Conservation (phyloP, 192 early-diverging fungal genomes). For the Chytriomyces sp. region DNA sequence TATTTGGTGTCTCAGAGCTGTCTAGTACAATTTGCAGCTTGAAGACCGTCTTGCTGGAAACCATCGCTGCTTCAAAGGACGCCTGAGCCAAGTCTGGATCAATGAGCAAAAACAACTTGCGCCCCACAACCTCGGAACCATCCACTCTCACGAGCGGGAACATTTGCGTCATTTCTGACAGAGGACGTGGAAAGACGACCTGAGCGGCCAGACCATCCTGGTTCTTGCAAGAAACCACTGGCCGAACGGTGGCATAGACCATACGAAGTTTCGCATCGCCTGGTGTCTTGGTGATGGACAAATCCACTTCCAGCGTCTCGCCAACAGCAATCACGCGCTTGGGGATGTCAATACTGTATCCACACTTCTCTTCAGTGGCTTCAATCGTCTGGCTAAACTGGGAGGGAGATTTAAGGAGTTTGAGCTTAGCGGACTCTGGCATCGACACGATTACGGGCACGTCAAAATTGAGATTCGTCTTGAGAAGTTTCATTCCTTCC, state of each 20-base stretch:
- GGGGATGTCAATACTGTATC: slow-evolving; percentile 24
- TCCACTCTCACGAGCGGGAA: not conserved
- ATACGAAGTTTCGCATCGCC: slow-evolving; percentile 2
- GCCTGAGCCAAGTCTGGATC: slow-evolving; percentile 13
- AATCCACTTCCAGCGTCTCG: slow-evolving; percentile 18
- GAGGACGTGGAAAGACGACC: slow-evolving; percentile 17
- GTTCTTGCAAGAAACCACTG: not conserved
- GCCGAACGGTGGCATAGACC: slow-evolving; percentile 12
- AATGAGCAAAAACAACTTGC: slow-evolving; percentile 7
- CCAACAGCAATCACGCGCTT: not conserved
- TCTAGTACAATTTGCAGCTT: slow-evolving; percentile 33
- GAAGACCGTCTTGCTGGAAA: slow-evolving; percentile 19
- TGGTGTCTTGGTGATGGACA: slow-evolving; percentile 16
- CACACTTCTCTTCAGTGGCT: not conserved
- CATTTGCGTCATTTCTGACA: slow-evolving; percentile 21
- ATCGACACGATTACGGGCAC: slow-evolving; percentile 18
- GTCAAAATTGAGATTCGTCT: not conserved
- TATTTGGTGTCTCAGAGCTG: slow-evolving; percentile 15
- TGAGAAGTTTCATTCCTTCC: slow-evolving; percentile 6
- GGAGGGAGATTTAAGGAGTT: slow-evolving; percentile 12
- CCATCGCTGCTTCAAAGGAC: slow-evolving; percentile 13
- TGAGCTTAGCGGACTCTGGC: slow-evolving; percentile 18
- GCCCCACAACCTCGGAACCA: not conserved
- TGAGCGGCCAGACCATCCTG: slow-evolving; percentile 4
- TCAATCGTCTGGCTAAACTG: not conserved